A percentile compares a stretch with the other conserved stretches of the same genome.
Conservation (phyloP, 139 green algal species). For the Trebouxia sp. region DNA sequence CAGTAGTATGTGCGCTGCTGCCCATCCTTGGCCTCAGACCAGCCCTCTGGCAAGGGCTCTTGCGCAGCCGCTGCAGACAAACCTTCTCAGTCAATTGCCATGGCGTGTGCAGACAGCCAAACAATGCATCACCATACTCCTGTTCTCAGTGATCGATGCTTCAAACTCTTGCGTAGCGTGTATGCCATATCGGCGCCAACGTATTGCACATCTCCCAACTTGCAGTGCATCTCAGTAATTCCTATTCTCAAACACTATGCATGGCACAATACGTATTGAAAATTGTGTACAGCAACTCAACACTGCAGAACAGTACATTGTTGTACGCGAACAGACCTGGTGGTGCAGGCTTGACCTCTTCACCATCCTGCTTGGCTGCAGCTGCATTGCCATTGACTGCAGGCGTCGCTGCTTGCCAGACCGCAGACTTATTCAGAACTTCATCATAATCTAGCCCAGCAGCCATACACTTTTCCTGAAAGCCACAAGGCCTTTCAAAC, state of each 20-base stretch:
- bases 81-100: background rate
- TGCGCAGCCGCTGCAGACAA: background rate
- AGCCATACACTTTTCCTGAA: constrained; percentile 17
- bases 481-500: background rate
- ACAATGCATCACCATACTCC: background rate
- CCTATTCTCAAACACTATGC: background rate
- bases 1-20: constrained; percentile 70
- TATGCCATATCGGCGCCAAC: background rate
- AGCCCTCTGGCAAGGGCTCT: constrained; percentile 62
- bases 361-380: background rate
- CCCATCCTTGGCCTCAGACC: constrained; percentile 66
- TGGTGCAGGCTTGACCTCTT: background rate
- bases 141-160: background rate
- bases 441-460: constrained; percentile 25
- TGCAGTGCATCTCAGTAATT: background rate
- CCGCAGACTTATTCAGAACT: background rate
- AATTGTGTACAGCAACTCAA: too few relatives aligned
- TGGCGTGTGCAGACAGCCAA: background rate
- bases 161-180: background rate
- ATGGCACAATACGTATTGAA: too few relatives aligned
- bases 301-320: too few relatives aligned
- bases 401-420: background rate
- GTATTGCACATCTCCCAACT: background rate
- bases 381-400: background rate
- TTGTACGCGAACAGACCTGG: too few relatives aligned